phyloP scores from a whole-genome alignment of 257 asterid species.

The Pogostemon cablin region DNA sequence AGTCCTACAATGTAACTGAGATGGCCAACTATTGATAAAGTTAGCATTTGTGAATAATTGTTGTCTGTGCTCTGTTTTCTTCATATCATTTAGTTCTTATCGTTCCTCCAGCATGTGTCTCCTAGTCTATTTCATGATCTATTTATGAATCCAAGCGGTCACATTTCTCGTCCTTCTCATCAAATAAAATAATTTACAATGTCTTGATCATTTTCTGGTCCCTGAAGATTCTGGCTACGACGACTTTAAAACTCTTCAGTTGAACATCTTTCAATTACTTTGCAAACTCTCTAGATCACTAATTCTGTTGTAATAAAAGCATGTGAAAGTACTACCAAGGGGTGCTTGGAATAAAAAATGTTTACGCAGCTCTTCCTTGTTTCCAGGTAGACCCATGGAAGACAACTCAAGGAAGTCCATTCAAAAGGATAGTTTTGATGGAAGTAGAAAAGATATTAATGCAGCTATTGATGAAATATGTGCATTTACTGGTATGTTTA shows the following conservation, averaged over 20 bases:
- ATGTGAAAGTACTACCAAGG: not conserved
- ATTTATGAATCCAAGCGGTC: not conserved
- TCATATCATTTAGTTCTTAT: not conserved
- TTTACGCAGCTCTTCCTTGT: slow-evolving; percentile 29
- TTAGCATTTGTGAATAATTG: slow-evolving; percentile 8
- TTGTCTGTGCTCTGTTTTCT: not conserved
- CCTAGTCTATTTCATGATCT: too few species aligned
- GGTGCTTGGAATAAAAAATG: slow-evolving; percentile 1
- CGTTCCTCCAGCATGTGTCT: not conserved
- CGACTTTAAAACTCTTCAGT: not conserved
- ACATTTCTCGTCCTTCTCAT: slow-evolving; percentile 2
- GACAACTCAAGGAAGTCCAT: slow-evolving; percentile 49
- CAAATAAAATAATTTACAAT: not conserved
- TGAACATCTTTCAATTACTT: not conserved
- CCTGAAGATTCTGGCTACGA: not conserved
- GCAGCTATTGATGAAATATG: slow-evolving; percentile 82
- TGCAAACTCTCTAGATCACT: slow-evolving; percentile 9
- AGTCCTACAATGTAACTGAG: not conserved
- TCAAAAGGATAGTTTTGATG: slow-evolving; percentile 83
- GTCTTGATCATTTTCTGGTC: not conserved
- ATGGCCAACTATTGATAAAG: not conserved
- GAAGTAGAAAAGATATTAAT: slow-evolving; percentile 89
- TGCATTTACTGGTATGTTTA: slow-evolving; percentile 76
- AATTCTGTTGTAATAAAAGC: slow-evolving; percentile 7
- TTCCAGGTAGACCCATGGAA: slow-evolving; percentile 55